These are phyloP conservation scores for Ustilago shanxiensis DNA, from an alignment of 1,284 basidiomycete species.

Conservation along the genomic window DNA sequence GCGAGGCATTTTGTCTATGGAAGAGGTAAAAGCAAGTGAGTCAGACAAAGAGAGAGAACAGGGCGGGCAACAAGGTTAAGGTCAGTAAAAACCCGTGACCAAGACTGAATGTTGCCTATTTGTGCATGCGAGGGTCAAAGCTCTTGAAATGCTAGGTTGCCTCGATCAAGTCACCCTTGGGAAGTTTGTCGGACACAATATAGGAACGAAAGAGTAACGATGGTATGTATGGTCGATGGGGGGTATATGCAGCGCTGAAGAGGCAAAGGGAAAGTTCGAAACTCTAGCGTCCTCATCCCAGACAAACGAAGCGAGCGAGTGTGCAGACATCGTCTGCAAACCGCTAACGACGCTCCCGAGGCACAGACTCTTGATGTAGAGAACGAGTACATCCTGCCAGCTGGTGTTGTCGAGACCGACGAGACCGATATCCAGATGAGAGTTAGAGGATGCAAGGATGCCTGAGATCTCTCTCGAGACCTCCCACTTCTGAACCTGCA, in stretches of 20 bases:
- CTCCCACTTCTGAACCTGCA: too few relatives aligned
- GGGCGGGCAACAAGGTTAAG: conserved; percentile 46
- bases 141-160: conserved; percentile 59
- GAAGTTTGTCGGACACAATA: conserved; percentile 24
- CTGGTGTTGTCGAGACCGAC: conserved; percentile 8
- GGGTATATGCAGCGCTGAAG: conserved; percentile 23
- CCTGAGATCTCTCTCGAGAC: too few relatives aligned
- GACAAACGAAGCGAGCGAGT: conserved; percentile 21
- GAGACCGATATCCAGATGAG: too few relatives aligned
- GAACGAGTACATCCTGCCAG: conserved; percentile 36
- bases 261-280: conserved; percentile 30
- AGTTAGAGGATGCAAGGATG: too few relatives aligned
- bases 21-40: conserved; percentile 6
- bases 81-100: conserved; percentile 45
- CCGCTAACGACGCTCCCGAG: conserved; percentile 37
- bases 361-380: conserved; percentile 56
- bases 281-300: conserved; percentile 52
- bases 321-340: neutral
- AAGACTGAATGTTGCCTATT: conserved; percentile 34
- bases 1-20: conserved; percentile 60
- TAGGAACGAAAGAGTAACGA: conserved; percentile 27
- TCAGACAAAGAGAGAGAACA: conserved; percentile 22
- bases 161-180: conserved; percentile 59
- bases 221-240: conserved; percentile 9
- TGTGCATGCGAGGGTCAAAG: conserved; percentile 57